These are phyloP conservation scores for Talaromyces albobiverticillius DNA, from an alignment of 2,329 filamentous ascomycete genomes.

Conservation along the genomic window DNA sequence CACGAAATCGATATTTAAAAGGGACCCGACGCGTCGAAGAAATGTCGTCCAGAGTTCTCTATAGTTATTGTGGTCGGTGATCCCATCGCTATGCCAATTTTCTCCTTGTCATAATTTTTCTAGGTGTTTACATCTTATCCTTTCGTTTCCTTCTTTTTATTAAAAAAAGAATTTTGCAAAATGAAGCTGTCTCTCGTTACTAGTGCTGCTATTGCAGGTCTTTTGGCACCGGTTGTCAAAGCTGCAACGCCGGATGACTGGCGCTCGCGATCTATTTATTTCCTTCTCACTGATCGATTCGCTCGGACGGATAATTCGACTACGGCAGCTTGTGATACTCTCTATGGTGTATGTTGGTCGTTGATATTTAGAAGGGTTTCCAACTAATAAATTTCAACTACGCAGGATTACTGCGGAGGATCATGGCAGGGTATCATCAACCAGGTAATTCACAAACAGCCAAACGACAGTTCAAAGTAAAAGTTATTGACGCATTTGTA, in stretches of 20 bases:
- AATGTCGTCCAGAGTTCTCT: no score
- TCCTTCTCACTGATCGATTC: conserved; percentile 47
- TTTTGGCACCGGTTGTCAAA: conserved; percentile 22
- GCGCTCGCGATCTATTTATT: conserved; percentile 45
- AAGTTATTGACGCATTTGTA: background rate
- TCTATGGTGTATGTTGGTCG: conserved; percentile 19
- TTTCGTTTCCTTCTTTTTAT: no score
- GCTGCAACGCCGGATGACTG: conserved; percentile 36
- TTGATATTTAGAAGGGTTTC: background rate
- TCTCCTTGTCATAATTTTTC: no score
- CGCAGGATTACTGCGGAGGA: conserved; percentile 43
- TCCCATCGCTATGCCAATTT: no score
- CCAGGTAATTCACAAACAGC: conserved; percentile 20
- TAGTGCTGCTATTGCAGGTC: conserved; percentile 16
- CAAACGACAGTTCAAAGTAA: background rate
- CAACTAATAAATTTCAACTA: background rate
- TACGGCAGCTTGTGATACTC: conserved; percentile 29
- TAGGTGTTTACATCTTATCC: no score
- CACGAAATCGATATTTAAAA: no score
- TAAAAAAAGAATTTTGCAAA: no score
- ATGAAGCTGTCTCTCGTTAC: conserved; percentile 21
- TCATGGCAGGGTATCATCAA: conserved; percentile 47
- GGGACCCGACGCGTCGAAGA: no score
- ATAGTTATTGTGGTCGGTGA: no score
- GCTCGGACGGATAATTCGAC: conserved; percentile 40